Base-by-base conservation (phyloP, 2,329 filamentous ascomycete species). In the Ceratocystis alfenasii region DNA sequence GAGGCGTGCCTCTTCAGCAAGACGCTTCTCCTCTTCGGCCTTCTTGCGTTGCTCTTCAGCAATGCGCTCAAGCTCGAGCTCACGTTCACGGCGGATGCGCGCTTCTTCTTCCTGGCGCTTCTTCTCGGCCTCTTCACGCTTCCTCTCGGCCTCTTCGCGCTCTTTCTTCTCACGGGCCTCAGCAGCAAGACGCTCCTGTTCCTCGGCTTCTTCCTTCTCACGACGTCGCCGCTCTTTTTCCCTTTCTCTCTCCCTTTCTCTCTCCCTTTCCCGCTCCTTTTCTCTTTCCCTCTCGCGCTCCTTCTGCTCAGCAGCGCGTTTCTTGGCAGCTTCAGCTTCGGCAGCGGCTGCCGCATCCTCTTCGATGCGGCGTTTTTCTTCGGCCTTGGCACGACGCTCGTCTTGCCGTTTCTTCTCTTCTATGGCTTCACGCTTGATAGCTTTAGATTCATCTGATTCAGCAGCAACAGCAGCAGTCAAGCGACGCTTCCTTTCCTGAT, bases 401-500 rank as follows among this genome's bases (percentile, higher is more conserved):
- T 72, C 72, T 69, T 67, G 71, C 66, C 74, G 72, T n/a, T 69
- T 72, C 69, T 71, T 72, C n/a, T 74, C 71, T 63, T 75, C 72
- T 50, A 72, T 70, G 17, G 41, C 50, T 33, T 73, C 70, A 15
- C 72, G 72, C 67, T 73, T 75, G 65, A 75, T 75, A 65, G 71
- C 71, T 57, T 73, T 70, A n/a, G 69, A 70, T 65, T 75, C 77
- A 70, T 75, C 76, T 70, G 74, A 74, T 65, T 71, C 72, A 48
- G 70, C 69, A 6, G 74, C 2, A 22, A 2, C 22, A 25, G 22
- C 72, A 50, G 70, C 69, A 6, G 74, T 70, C 2, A 73, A 73
- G 12, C 70, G 71, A 65, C 68, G 73, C 69, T 71, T 75, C 65
- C 71, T 74, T 62, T 75, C 76, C 55, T 75, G 74, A 68, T 76